Conservation (phyloP, 768 basidiomycete species). For the Lyophyllum shimeji region DNA sequence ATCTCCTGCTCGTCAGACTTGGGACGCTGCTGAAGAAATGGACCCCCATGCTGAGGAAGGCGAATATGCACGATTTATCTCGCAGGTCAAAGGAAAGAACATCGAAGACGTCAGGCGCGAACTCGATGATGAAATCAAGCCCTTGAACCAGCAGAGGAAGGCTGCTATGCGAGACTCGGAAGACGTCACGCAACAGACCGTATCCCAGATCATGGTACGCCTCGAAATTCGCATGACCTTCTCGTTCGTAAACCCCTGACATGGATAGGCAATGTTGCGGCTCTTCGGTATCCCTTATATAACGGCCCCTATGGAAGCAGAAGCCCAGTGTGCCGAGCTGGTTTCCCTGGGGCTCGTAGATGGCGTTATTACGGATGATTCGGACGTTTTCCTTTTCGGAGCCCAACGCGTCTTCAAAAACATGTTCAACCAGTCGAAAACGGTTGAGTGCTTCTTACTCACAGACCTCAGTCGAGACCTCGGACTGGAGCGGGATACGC, state of each 20-base stretch:
- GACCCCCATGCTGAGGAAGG: conserved; percentile 76
- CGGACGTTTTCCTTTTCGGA: conserved; percentile 98
- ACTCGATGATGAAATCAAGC: conserved; percentile 88
- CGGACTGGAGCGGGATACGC: conserved; percentile 79
- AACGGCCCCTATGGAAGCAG: conserved; percentile 99
- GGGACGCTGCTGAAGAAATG: conserved; percentile 88
- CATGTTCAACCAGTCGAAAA: conserved; percentile 99
- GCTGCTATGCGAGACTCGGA: conserved; percentile 92
- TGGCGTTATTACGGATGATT: conserved; percentile 98
- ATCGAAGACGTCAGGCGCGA: conserved; percentile 80
- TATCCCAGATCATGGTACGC: conserved; percentile 75
- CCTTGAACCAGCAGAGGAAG: conserved; percentile 80
- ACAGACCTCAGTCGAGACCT: conserved; percentile 86
- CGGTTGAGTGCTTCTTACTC: conserved; percentile 92
- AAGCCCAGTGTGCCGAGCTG: conserved; percentile 96
- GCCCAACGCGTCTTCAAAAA: conserved; percentile 96
- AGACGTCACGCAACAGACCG: conserved; percentile 94
- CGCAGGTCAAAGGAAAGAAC: conserved; percentile 86
- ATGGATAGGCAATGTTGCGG: conserved; percentile 75
- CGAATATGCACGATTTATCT: conserved; percentile 90
- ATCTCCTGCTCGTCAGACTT: conserved; percentile 42
- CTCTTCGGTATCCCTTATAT: conserved; percentile 98
- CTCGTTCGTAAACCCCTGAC: background rate
- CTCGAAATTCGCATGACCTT: background rate
- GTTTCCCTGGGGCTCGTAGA: conserved; percentile 85